Conservation (phyloP, 2,329 filamentous ascomycete genomes). For the Phaeosphaeriaceae sp. region DNA sequence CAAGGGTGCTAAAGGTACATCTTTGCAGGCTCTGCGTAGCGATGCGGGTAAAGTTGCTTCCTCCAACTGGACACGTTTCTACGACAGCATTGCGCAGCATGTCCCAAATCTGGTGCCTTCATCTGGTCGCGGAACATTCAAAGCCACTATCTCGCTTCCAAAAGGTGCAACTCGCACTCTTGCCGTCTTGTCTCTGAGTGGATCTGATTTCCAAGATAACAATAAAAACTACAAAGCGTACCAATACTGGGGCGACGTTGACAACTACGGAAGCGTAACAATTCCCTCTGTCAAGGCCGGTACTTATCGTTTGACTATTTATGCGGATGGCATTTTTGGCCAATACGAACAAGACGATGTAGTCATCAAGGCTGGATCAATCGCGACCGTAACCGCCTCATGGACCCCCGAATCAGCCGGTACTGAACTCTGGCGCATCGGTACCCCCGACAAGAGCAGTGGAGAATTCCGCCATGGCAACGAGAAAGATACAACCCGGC, state of each 20-base stretch:
- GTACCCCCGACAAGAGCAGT: slow-evolving; percentile 65
- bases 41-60: slow-evolving; percentile 62
- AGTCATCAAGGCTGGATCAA: slow-evolving; percentile 49
- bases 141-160: slow-evolving; percentile 60
- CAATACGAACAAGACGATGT: slow-evolving; percentile 63
- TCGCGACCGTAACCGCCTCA: slow-evolving; percentile 42
- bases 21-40: slow-evolving; percentile 52
- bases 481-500: slow-evolving; percentile 55
- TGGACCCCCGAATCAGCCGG: slow-evolving; percentile 65
- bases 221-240: slow-evolving; percentile 61
- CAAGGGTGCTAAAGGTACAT: slow-evolving; percentile 51
- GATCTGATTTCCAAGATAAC: slow-evolving; percentile 65
- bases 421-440: slow-evolving; percentile 67
- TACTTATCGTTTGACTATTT: slow-evolving; percentile 67
- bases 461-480: slow-evolving; percentile 68
- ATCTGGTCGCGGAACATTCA: slow-evolving; percentile 58
- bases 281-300: slow-evolving; percentile 64
- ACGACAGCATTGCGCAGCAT: slow-evolving; percentile 66
- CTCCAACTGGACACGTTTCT: slow-evolving; percentile 66
- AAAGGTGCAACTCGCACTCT: slow-evolving; percentile 58
- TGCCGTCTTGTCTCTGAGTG: slow-evolving; percentile 61
- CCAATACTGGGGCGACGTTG: slow-evolving; percentile 64
- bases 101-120: slow-evolving; percentile 66
- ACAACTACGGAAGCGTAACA: slow-evolving; percentile 56
- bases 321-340: slow-evolving; percentile 67